phyloP scores from a whole-genome alignment of 176 grass and related monocot species.

The Carex scoparia region DNA sequence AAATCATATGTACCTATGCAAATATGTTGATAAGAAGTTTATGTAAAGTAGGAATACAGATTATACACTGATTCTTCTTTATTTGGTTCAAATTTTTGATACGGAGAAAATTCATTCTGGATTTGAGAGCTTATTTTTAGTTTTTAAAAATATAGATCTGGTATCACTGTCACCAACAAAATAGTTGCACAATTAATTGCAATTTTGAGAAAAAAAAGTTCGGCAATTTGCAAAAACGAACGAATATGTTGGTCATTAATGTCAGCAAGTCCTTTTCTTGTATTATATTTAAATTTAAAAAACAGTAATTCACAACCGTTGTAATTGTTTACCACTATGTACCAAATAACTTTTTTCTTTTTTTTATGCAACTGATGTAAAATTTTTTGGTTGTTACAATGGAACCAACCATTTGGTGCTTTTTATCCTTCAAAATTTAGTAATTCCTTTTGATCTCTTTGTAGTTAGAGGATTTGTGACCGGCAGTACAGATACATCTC shows the following conservation, averaged over 20 bases:
- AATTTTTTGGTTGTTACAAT: neutral
- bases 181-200: neutral
- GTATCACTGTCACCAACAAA: neutral
- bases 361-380: neutral
- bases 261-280: neutral
- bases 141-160: neutral
- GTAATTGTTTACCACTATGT: neutral
- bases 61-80: neutral
- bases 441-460: slow-evolving; percentile 21
- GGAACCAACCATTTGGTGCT: neutral
- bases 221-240: neutral
- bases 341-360: neutral
- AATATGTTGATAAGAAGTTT: neutral
- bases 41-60: neutral
- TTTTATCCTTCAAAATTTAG: neutral
- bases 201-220: neutral
- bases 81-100: neutral
- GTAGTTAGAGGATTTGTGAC: slow-evolving; percentile 86
- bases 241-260: neutral
- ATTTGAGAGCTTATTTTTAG: neutral
- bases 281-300: slow-evolving; percentile 1
- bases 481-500: slow-evolving; percentile 91
- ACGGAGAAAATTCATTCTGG: neutral
- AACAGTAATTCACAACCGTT: too few species aligned
- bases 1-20: neutral